phyloP scores from a whole-genome alignment of 306 rosid genomes.

The apple (Malus domestica) region ASM211411v1 NC_041801.1:5008501-5009000 shows the following conservation, averaged over 20 bases:
- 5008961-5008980: background rate
- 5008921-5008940: conserved; percentile 23
- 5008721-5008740: conserved; percentile 24
- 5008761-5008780: conserved; percentile 27
- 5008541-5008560: conserved; percentile 87
- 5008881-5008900: conserved; percentile 86
- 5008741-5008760: conserved; percentile 3
- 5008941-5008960: conserved; percentile 4
- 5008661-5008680: conserved; percentile 99
- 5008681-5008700: conserved; percentile 85
- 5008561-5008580: conserved; percentile 85
- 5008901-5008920: conserved; percentile 82
- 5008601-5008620: conserved; percentile 48
- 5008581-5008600: conserved; percentile 85
- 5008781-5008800: conserved; percentile 96
- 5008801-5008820: conserved; percentile 94
- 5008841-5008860: conserved; percentile 97
- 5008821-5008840: conserved; percentile 92
- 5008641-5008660: conserved; percentile 91
- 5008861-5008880: conserved; percentile 90
- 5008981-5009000: background rate
- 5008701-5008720: conserved; percentile 58
- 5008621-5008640: conserved; percentile 61
- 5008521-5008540: conserved; percentile 89
- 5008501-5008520: background rate